Conservation (phyloP, 106 monocot species). For the Apostasia ramifera region DNA sequence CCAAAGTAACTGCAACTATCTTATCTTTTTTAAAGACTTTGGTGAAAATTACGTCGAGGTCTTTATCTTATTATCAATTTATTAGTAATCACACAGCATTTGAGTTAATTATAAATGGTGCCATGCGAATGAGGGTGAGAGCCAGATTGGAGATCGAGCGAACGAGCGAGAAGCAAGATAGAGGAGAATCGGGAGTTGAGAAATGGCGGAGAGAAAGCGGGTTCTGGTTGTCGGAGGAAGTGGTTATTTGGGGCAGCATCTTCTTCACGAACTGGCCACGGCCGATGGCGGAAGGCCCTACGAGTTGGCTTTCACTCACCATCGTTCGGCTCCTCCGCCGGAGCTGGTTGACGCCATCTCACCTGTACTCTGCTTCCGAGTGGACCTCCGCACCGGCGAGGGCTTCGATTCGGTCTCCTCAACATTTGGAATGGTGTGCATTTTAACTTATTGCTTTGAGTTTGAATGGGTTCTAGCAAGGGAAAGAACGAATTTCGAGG, state of each 20-base stretch:
- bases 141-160: no score
- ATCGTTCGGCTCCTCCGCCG: conserved; percentile 54
- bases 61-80: no score
- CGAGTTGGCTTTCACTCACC: conserved; percentile 84
- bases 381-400: conserved; percentile 60
- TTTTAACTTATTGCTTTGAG: neutral
- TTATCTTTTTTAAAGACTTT: no score
- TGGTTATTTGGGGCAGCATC: conserved; percentile 89
- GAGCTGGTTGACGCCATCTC: conserved; percentile 42
- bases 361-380: conserved; percentile 44
- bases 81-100: no score
- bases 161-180: no score
- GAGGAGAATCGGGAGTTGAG: no score
- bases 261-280: conserved; percentile 36
- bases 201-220: conserved; percentile 37
- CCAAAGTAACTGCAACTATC: no score
- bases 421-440: conserved; percentile 62
- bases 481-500: no score
- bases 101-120: no score
- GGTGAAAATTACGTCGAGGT: no score
- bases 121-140: no score
- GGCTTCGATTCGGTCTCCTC: conserved; percentile 60
- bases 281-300: conserved; percentile 10
- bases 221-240: conserved; percentile 84
- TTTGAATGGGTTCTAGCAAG: no score